These are phyloP conservation scores for Neopestalotiopsis sp. DNA, from an alignment of 2,329 filamentous ascomycete species.

Conservation along the genomic window DNA sequence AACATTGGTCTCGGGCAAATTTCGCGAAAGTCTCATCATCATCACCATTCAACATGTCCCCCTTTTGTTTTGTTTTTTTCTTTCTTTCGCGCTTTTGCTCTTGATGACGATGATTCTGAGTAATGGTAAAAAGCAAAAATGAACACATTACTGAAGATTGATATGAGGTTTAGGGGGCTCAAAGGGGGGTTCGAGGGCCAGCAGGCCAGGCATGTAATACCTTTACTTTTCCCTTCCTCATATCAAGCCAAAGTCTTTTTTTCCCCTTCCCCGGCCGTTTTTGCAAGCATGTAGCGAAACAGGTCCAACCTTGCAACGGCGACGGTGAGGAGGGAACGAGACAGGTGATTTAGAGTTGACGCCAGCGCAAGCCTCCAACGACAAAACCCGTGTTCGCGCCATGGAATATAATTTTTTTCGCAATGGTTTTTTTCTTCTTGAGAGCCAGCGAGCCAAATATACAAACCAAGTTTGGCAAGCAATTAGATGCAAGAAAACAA, in stretches of 20 bases:
- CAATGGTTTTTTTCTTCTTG: neutral
- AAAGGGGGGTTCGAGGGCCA: too few species aligned
- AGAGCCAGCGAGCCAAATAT: too few species aligned
- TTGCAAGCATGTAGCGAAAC: too few species aligned
- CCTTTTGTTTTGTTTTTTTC: neutral
- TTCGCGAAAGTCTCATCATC: neutral
- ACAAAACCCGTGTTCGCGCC: neutral
- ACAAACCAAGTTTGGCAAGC: neutral
- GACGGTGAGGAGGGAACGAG: neutral
- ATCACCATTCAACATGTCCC: neutral
- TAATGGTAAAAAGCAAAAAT: neutral
- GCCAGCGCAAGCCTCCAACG: neutral
- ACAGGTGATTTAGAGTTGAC: conserved; percentile 1
- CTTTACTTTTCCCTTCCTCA: too few species aligned
- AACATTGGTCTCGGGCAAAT: neutral
- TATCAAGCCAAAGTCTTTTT: too few species aligned
- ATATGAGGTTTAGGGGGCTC: too few species aligned
- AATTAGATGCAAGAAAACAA: neutral
- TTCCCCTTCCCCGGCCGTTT: too few species aligned
- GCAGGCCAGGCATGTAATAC: too few species aligned
- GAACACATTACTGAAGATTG: too few species aligned
- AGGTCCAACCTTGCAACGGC: neutral
- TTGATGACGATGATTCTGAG: neutral
- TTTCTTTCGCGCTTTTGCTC: neutral
- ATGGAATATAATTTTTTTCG: neutral